phyloP scores from a whole-genome alignment of 2,329 filamentous ascomycete genomes.

The Clonostachys sp. region DNA sequence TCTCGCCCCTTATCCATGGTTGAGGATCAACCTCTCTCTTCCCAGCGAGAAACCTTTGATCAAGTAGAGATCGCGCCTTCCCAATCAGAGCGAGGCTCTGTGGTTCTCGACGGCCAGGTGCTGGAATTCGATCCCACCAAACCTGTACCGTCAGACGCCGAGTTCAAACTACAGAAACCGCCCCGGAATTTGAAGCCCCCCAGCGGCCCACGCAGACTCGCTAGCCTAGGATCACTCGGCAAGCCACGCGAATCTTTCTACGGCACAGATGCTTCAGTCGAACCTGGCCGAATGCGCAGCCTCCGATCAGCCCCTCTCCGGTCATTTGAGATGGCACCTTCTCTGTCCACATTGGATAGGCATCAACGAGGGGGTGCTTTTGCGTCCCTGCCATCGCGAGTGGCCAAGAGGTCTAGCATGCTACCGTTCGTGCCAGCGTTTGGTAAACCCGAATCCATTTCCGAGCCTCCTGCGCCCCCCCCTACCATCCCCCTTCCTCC shows the following conservation, averaged over 20 bases:
- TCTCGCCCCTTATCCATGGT: slow-evolving; percentile 51
- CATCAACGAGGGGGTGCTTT: slow-evolving; percentile 12
- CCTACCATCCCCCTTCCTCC: slow-evolving; percentile 22
- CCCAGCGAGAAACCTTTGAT: too few species aligned
- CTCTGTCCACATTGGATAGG: slow-evolving; percentile 8
- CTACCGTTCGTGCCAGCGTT: slow-evolving; percentile 6
- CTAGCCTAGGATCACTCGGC: slow-evolving; percentile 22
- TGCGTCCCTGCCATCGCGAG: slow-evolving; percentile 14
- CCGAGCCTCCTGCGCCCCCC: slow-evolving; percentile 12
- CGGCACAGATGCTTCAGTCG: too few species aligned
- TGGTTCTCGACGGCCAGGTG: too few species aligned
- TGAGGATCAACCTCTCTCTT: slow-evolving; percentile 36
- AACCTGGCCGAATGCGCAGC: not conserved
- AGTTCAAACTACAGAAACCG: too few species aligned
- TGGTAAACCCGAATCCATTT: slow-evolving; percentile 10
- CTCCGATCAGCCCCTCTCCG: not conserved
- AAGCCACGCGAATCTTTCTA: slow-evolving; percentile 9
- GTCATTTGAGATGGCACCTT: slow-evolving; percentile 10
- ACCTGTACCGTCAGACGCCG: too few species aligned
- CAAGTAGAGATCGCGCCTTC: too few species aligned
- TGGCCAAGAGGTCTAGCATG: slow-evolving; percentile 10
- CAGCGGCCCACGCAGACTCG: slow-evolving; percentile 12
- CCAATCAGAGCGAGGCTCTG: too few species aligned
- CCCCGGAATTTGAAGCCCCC: too few species aligned
- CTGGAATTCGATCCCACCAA: too few species aligned